Evolutionary conservation across 1,284 basidiomycete species (phyloP).

Genomic region (Tausonia pullulans): DNA sequence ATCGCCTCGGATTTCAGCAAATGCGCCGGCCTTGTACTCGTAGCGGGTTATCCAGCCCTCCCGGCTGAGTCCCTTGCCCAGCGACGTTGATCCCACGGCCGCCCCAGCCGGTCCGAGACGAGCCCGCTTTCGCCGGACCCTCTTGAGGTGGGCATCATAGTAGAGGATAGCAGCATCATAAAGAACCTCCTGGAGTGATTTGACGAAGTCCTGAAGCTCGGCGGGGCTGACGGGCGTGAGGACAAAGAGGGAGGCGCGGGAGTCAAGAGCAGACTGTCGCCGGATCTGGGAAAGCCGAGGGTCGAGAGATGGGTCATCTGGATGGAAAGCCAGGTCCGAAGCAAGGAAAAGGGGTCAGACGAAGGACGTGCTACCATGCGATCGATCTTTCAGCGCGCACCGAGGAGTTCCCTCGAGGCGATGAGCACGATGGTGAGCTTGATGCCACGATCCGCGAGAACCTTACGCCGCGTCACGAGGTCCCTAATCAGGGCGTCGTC

Average conservation of each 20-base stretch:
- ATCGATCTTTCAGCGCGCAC: conserved; percentile 32
- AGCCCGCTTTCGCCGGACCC: conserved; percentile 78
- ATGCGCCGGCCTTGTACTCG: conserved; percentile 92
- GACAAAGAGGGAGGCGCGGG: conserved; percentile 84
- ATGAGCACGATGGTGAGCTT: conserved; percentile 93
- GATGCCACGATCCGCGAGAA: conserved; percentile 70
- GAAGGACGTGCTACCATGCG: background rate
- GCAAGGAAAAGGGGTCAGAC: background rate
- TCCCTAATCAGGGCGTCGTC: conserved; percentile 68
- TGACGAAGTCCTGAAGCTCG: conserved; percentile 74
- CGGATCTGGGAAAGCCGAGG: conserved; percentile 71
- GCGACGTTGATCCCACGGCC: conserved; percentile 20
- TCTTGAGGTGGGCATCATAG: conserved; percentile 82
- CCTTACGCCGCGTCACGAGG: conserved; percentile 65
- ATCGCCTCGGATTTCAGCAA: conserved; percentile 87
- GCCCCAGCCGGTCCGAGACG: conserved; percentile 44
- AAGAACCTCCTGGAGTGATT: conserved; percentile 71
- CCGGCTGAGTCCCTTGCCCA: conserved; percentile 48
- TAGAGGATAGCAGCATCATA: conserved; percentile 82
- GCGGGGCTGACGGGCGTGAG: conserved; percentile 73
- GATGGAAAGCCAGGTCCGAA: conserved; percentile 1
- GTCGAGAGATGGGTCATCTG: conserved; percentile 76
- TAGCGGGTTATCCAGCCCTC: conserved; percentile 95
- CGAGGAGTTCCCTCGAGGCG: conserved; percentile 69
- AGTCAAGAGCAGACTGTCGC: conserved; percentile 74